phyloP scores from a whole-genome alignment of 257 asterid species.

The Solanum neorickii region DNA sequence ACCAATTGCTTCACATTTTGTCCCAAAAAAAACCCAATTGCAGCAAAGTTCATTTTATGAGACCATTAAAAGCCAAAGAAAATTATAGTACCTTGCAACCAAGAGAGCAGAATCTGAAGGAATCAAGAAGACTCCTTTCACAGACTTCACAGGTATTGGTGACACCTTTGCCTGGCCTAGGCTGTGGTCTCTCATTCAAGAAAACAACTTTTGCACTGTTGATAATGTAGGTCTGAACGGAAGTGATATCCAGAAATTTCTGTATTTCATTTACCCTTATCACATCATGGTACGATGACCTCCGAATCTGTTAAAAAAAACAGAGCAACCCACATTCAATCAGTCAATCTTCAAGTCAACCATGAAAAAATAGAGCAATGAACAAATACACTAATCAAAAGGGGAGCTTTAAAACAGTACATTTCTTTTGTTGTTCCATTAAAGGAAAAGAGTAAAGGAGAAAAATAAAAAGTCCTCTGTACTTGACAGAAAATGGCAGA shows the following conservation, averaged over 20 bases:
- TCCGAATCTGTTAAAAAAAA: slow-evolving; percentile 42
- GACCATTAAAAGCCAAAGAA: background rate
- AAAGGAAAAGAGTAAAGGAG: background rate
- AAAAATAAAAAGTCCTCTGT: background rate
- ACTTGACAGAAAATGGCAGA: background rate
- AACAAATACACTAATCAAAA: background rate
- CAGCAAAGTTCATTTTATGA: background rate
- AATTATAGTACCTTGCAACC: slow-evolving; percentile 63
- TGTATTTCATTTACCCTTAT: slow-evolving; percentile 73
- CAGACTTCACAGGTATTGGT: slow-evolving; percentile 77
- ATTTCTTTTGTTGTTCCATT: background rate
- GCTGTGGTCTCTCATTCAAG: slow-evolving; percentile 82
- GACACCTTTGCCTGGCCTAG: slow-evolving; percentile 82
- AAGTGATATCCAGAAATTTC: slow-evolving; percentile 57
- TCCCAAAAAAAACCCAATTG: background rate
- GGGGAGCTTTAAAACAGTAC: background rate
- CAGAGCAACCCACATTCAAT: background rate
- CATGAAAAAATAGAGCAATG: background rate
- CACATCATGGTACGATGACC: slow-evolving; percentile 90
- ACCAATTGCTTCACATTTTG: slow-evolving; percentile 1
- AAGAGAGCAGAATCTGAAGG: slow-evolving; percentile 82
- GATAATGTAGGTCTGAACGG: slow-evolving; percentile 70
- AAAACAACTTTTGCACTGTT: slow-evolving; percentile 80
- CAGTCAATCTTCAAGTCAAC: slow-evolving; percentile 21
- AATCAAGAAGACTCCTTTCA: slow-evolving; percentile 70